phyloP scores from a whole-genome alignment of 306 rosid species.

The Fragaria iinumae region DNA sequence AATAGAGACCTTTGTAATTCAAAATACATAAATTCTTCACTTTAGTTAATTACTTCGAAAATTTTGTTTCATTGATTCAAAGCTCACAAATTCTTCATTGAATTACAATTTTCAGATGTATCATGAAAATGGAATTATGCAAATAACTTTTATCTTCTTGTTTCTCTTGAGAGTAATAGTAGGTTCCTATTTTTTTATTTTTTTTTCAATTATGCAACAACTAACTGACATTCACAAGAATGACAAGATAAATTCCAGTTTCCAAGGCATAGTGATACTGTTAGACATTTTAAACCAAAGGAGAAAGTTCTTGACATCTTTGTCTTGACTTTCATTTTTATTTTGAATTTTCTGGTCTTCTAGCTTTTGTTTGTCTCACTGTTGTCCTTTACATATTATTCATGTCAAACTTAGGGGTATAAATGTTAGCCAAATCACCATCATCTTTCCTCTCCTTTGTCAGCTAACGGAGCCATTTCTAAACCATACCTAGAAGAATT shows the following conservation, averaged over 20 bases:
- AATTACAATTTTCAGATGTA: no score
- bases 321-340: not conserved
- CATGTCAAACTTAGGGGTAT: not conserved
- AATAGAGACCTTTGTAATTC: not conserved
- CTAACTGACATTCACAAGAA: no score
- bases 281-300: not conserved
- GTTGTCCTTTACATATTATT: not conserved
- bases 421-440: not conserved
- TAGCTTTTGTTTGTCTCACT: not conserved
- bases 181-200: no score
- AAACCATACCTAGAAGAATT: not conserved
- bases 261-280: not conserved
- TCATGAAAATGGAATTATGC: not conserved
- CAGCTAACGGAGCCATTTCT: not conserved
- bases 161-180: not conserved
- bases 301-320: not conserved
- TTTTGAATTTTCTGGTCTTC: not conserved
- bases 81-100: not conserved
- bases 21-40: not conserved
- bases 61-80: not conserved
- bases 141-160: not conserved
- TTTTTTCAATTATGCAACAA: no score
- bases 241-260: no score
- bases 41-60: no score
- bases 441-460: not conserved